Percentiles rank a stretch among this genome's conserved stretches.
Conservation (phyloP, 1,284 basidiomycete genomes). For the Neotropicomus parvogracilis region DNA sequence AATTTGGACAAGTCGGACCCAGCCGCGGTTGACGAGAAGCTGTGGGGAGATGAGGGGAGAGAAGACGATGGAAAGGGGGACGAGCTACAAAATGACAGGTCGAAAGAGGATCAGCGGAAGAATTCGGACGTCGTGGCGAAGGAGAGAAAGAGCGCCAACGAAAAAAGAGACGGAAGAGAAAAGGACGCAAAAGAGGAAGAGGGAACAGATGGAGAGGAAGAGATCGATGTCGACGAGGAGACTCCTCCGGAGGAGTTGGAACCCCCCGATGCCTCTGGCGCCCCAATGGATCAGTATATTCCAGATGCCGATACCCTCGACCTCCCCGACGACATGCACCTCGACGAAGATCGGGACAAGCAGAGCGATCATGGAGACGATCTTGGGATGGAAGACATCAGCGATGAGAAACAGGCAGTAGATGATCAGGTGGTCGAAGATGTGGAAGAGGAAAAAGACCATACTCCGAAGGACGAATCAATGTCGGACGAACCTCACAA, state of each 20-base stretch:
- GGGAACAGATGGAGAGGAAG: constrained; percentile 36
- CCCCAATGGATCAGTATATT: constrained; percentile 68
- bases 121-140: constrained; percentile 77
- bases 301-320: constrained; percentile 78
- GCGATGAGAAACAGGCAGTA: constrained; percentile 37
- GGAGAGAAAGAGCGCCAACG: constrained; percentile 33
- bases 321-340: constrained; percentile 78
- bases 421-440: constrained; percentile 43
- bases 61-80: constrained; percentile 50
- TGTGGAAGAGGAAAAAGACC: constrained; percentile 27
- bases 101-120: constrained; percentile 41
- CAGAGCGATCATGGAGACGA: constrained; percentile 34
- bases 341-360: constrained; percentile 46
- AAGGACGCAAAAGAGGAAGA: constrained; percentile 37
- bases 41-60: constrained; percentile 85
- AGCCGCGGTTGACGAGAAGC: constrained; percentile 88
- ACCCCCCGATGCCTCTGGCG: constrained; percentile 50
- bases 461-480: constrained; percentile 19
- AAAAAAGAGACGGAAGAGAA: constrained; percentile 36
- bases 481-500: constrained; percentile 18
- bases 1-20: constrained; percentile 88
- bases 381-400: constrained; percentile 36
- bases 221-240: constrained; percentile 29
- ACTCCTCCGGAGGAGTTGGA: constrained; percentile 28
- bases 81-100: constrained; percentile 53